These are phyloP conservation scores for Bjerkandera adusta DNA, from an alignment of 1,284 basidiomycete genomes.

Conservation along the genomic window DNA sequence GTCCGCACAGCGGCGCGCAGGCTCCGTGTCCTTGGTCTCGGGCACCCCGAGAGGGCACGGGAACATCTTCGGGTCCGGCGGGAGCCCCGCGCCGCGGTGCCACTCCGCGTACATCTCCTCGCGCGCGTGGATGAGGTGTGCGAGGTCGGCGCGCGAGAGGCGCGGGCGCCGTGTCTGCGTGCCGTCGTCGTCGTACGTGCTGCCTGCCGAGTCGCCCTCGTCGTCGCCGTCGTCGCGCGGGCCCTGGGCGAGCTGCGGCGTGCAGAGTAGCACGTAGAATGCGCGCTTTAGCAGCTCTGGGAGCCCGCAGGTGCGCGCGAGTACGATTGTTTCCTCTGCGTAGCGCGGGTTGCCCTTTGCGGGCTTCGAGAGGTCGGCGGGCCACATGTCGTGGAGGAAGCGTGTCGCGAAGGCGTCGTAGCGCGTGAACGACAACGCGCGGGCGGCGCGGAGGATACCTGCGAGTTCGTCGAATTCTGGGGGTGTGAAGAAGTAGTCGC, in stretches of 20 bases:
- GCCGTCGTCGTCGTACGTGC: conserved; percentile 15
- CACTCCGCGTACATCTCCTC: conserved; percentile 24
- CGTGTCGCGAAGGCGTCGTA: conserved; percentile 26
- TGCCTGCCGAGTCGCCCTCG: conserved; percentile 6
- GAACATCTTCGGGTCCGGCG: conserved; percentile 20
- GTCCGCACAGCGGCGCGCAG: conserved; percentile 9
- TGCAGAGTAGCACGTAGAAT: conserved; percentile 37
- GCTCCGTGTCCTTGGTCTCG: not conserved
- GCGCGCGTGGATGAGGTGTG: conserved; percentile 22
- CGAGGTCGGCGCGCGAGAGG: conserved; percentile 20
- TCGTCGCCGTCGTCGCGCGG: conserved; percentile 4
- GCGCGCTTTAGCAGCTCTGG: conserved; percentile 33
- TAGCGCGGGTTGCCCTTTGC: not conserved
- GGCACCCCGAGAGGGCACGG: conserved; percentile 18
- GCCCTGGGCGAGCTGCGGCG: conserved; percentile 25
- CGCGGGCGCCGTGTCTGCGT: conserved; percentile 8
- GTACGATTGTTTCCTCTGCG: conserved; percentile 24
- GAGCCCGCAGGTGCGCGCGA: conserved; percentile 29
- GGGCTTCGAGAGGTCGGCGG: conserved; percentile 7
- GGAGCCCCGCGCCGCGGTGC: conserved; percentile 19
- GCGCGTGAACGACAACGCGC: conserved; percentile 24
- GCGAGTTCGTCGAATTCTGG: conserved; percentile 29
- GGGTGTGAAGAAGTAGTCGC: conserved; percentile 22
- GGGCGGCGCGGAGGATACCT: conserved; percentile 30
- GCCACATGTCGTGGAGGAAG: conserved; percentile 30